Evolutionary conservation across 768 basidiomycete genomes (phyloP).

Genomic region (Pisolithus tinctorius): DNA sequence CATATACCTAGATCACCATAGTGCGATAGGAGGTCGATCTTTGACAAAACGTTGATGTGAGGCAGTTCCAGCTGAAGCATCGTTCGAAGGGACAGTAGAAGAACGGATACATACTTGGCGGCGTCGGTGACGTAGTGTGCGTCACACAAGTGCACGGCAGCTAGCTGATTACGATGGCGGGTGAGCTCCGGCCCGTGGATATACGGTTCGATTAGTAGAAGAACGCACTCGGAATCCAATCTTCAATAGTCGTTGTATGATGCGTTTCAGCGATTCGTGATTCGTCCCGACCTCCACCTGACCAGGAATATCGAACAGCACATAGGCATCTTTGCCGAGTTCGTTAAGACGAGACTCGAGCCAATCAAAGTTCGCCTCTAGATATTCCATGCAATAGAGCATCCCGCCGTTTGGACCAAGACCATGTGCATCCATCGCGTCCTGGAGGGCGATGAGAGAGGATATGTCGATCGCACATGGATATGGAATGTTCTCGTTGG

Average conservation of each 20-base stretch:
- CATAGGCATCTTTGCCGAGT: conserved; percentile 69
- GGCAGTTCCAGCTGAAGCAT: conserved; percentile 99
- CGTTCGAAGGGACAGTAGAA: conserved; percentile 86
- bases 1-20: conserved; percentile 85
- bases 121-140: conserved; percentile 97
- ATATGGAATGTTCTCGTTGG: conserved; percentile 85
- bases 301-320: conserved; percentile 93
- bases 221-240: conserved; percentile 76
- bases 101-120: conserved; percentile 87
- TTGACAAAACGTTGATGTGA: conserved; percentile 94
- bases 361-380: conserved; percentile 93
- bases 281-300: conserved; percentile 98
- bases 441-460: conserved; percentile 77
- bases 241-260: conserved; percentile 65
- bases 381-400: conserved; percentile 94
- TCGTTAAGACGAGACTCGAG: conserved; percentile 61
- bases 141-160: conserved; percentile 92
- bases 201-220: background rate
- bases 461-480: conserved; percentile 85
- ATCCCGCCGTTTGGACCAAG: conserved; percentile 96
- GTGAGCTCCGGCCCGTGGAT: background rate
- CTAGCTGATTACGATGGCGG: conserved; percentile 48
- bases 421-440: conserved; percentile 77
- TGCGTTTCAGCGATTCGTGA: conserved; percentile 80
- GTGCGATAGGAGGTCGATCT: conserved; percentile 83